Conservation (phyloP, 257 asterid genomes). For the Capsicum rhomboideum region DNA sequence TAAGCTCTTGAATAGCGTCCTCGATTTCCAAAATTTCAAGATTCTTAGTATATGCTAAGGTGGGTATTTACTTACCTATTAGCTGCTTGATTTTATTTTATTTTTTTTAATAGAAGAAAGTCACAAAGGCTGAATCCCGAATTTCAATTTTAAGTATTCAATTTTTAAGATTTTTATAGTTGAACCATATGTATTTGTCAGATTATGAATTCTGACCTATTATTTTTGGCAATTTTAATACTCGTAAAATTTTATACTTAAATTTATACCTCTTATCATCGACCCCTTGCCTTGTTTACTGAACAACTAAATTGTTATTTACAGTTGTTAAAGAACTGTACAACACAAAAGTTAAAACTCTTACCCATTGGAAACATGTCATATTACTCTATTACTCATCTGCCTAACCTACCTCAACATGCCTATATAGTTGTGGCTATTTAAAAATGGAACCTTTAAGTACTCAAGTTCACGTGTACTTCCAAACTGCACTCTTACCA, state of each 20-base stretch:
- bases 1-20: background rate
- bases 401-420: conserved; percentile 8
- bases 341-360: background rate
- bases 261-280: too few relatives aligned
- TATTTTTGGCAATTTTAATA: too few relatives aligned
- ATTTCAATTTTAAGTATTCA: background rate
- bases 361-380: background rate
- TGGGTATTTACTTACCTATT: background rate
- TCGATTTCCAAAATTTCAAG: background rate
- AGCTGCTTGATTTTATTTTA: background rate
- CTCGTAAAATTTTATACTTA: too few relatives aligned
- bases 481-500: background rate
- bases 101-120: background rate
- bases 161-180: background rate
- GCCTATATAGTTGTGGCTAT: background rate
- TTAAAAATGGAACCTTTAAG: background rate
- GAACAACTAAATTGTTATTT: background rate
- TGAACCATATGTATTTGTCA: too few relatives aligned
- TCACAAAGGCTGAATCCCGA: background rate
- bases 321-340: background rate
- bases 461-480: background rate
- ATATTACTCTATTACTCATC: background rate
- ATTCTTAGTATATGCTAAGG: background rate
- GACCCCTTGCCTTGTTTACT: too few relatives aligned
- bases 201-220: too few relatives aligned